These are phyloP conservation scores for Dicorynia guianensis DNA, from an alignment of 306 rosid genomes.

Conservation along the genomic window DNA sequence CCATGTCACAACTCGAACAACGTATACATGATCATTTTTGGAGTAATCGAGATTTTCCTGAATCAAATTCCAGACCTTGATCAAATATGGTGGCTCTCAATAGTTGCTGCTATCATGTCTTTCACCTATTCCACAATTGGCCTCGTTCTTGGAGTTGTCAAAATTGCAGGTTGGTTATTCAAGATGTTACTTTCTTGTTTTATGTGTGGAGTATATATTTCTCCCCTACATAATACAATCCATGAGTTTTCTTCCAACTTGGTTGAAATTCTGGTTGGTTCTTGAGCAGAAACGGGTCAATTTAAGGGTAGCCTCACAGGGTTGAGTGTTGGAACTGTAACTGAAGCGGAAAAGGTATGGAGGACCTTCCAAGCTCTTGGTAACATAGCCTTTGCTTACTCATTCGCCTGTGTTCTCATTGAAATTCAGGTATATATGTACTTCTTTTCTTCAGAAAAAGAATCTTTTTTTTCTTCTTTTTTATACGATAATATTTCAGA, in stretches of 20 bases:
- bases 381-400: constrained; percentile 69
- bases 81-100: constrained; percentile 77
- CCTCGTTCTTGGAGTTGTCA: constrained; percentile 60
- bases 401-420: constrained; percentile 65
- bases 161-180: constrained; percentile 64
- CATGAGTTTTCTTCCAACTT: neutral
- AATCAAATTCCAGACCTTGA: constrained; percentile 73
- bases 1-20: constrained; percentile 66
- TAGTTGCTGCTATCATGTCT: constrained; percentile 69
- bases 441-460: neutral
- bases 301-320: constrained; percentile 61
- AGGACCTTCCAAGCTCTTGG: constrained; percentile 72
- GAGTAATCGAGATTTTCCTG: constrained; percentile 46
- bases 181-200: neutral
- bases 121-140: constrained; percentile 66
- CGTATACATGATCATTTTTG: constrained; percentile 56
- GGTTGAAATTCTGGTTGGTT: constrained; percentile 27
- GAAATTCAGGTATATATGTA: constrained; percentile 62
- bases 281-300: constrained; percentile 54
- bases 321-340: constrained; percentile 45
- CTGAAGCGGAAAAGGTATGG: constrained; percentile 60
- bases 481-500: neutral
- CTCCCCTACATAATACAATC: too few species aligned
- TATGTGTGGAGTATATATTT: neutral
- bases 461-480: too few species aligned